These are phyloP conservation scores for Pyrus hybrid DNA, from an alignment of 331 rosid species.

Conservation along the genomic window DNA sequence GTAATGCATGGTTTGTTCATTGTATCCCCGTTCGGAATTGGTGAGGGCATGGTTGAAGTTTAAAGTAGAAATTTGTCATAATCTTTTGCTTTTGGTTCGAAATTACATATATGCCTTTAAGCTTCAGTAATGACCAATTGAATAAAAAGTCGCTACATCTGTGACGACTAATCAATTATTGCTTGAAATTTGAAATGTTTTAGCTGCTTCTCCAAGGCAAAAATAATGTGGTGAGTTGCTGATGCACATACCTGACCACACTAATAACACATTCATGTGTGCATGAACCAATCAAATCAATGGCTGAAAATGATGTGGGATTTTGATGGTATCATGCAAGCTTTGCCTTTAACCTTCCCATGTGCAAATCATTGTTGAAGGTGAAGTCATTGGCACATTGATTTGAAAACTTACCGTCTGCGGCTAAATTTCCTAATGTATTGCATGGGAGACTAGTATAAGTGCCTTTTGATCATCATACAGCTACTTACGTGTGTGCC, in stretches of 20 bases:
- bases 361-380: constrained; percentile 22
- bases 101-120: not conserved
- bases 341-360: constrained; percentile 17
- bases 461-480: not conserved
- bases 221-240: not conserved
- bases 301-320: constrained; percentile 27
- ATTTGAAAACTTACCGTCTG: not conserved
- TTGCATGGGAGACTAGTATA: not conserved
- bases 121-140: not conserved
- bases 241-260: constrained; percentile 16
- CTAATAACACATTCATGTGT: constrained; percentile 14
- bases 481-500: not conserved
- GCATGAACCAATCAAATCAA: constrained; percentile 10
- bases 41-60: not conserved
- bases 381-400: constrained; percentile 14
- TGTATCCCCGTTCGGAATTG: not conserved
- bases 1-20: not conserved
- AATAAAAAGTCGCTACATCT: not conserved
- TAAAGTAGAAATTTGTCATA: not conserved
- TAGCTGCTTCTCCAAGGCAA: not conserved
- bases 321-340: constrained; percentile 15
- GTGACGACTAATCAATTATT: not conserved
- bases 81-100: not conserved
- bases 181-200: not conserved
- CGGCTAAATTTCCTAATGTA: not conserved